Conservation (phyloP, 2,329 filamentous ascomycete species). For the Mariannaea elegans region DNA sequence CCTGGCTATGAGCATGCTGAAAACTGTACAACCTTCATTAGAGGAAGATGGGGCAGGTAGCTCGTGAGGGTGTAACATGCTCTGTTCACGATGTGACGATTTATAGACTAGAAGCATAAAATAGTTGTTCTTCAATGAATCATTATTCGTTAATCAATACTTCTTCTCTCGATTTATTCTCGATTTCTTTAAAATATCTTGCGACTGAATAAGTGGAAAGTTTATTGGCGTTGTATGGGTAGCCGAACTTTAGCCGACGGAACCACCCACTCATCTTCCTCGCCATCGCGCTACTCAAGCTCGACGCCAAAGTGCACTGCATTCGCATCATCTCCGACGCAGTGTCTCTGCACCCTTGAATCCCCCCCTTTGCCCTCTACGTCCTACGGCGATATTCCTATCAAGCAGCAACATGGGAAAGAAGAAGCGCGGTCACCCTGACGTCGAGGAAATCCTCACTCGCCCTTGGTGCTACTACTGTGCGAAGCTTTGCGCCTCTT, state of each 20-base stretch:
- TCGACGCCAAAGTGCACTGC: conserved; percentile 34
- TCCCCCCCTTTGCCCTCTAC: conserved; percentile 1
- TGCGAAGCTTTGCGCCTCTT: conserved; percentile 43
- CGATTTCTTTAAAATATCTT: no score
- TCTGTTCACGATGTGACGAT: not conserved
- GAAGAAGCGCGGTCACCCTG: conserved; percentile 87
- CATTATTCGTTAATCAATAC: not conserved
- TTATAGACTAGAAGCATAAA: not conserved
- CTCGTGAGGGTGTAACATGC: no score
- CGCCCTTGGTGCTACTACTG: conserved; percentile 99
- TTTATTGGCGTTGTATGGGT: conserved; percentile 10
- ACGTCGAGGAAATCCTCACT: conserved; percentile 86
- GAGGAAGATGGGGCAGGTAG: no score
- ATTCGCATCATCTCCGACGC: conserved; percentile 26
- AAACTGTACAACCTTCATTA: no score
- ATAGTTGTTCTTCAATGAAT: not conserved
- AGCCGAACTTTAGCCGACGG: conserved; percentile 39
- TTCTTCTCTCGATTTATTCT: no score
- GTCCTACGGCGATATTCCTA: no score
- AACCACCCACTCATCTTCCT: conserved; percentile 35
- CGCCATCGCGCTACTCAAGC: conserved; percentile 36
- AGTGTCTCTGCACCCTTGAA: conserved; percentile 24
- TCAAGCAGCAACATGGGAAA: conserved; percentile 71
- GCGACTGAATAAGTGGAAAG: no score
- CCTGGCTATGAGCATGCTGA: no score